Base-by-base conservation (phyloP, 2,329 filamentous ascomycete genomes). In the Aureobasidium sp. region DNA sequence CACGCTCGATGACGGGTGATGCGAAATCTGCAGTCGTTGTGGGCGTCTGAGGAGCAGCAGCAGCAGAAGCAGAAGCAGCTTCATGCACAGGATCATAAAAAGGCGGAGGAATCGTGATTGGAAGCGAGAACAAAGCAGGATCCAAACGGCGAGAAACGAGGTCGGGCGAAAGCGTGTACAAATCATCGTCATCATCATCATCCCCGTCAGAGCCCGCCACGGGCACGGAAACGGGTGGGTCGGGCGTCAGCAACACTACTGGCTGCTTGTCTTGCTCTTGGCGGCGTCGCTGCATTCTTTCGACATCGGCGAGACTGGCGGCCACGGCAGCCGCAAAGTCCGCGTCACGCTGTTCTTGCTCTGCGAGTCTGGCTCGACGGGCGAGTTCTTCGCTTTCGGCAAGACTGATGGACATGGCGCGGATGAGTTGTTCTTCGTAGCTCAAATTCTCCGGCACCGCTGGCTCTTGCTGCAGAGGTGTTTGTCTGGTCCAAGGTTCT, bases 341-440 rank as follows among this genome's bases (percentile, higher is more conserved):
- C 17, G 51, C 58, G 17, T 66, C 63, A 12, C 65, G 59, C 1
- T 60, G 51, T 19, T 61, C 53, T 16, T 54, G 60, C 24, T 58
- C 16, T 55, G 59, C 16, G 56, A 27, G 25, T 7, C 48, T 35
- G 4, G 35, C 27, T 24, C 16, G 25, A 34, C 59, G 29, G 58
- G 57, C 40, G 38, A 53, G 60, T 7, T 56, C 58, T 16, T 63
- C 55, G 41, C 58, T 63, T 14, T 69, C 66, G 21, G 63, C 61
- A 27, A 68, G 63, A 12, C 65, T 68, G 19, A 69, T 56, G 1
- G 65, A 67, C 19, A 68, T 57, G 11, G 66, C 66, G 30, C 68
- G 65, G 4, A 65, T 66, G 12, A 69, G 60, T 55, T 69, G 66
- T 48, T 68, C 66, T 45, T 69, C 66, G 48, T 64, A 68, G 30